phyloP scores from a whole-genome alignment of 495 filamentous ascomycete species.

The Podospora appendiculata region DNA sequence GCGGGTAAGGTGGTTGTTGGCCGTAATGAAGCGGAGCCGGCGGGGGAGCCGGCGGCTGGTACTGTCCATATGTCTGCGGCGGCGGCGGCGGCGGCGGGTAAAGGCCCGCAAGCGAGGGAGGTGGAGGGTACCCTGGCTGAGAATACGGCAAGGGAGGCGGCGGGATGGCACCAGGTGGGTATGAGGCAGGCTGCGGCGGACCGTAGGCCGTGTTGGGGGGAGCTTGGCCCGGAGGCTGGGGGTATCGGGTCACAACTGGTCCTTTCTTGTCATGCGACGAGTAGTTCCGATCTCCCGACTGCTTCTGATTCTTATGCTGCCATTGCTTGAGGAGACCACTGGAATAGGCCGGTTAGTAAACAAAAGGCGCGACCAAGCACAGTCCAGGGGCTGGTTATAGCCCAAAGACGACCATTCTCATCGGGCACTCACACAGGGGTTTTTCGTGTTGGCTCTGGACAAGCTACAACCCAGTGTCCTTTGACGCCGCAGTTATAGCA shows the following conservation, averaged over 20 bases:
- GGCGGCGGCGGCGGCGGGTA: conserved; percentile 15
- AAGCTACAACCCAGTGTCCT: conserved; percentile 42
- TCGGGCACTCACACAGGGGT: conserved; percentile 51
- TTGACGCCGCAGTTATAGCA: conserved; percentile 46
- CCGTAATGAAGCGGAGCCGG: conserved; percentile 2
- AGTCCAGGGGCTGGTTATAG: background rate
- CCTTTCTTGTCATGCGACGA: conserved; percentile 27
- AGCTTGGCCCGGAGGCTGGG: conserved; percentile 22
- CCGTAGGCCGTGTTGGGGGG: conserved; percentile 14
- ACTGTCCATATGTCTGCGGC: conserved; percentile 3
- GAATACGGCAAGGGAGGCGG: conserved; percentile 16
- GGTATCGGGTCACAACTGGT: conserved; percentile 35
- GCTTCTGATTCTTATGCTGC: conserved; percentile 28
- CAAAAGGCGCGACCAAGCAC: background rate
- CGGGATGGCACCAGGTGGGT: conserved; percentile 18
- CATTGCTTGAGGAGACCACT: conserved; percentile 33
- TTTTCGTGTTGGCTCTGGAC: conserved; percentile 40
- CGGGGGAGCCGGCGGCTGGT: conserved; percentile 3
- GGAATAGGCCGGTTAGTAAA: conserved; percentile 11
- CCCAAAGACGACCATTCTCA: background rate
- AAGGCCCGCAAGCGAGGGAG: conserved; percentile 2
- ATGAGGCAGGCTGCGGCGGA: conserved; percentile 21
- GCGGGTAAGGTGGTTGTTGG: conserved; percentile 2
- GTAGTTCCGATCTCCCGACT: conserved; percentile 17
- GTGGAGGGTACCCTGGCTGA: conserved; percentile 10